Evolutionary conservation across 2,329 filamentous ascomycete species (phyloP).

Genomic region (Cryphonectria japonica): DNA sequence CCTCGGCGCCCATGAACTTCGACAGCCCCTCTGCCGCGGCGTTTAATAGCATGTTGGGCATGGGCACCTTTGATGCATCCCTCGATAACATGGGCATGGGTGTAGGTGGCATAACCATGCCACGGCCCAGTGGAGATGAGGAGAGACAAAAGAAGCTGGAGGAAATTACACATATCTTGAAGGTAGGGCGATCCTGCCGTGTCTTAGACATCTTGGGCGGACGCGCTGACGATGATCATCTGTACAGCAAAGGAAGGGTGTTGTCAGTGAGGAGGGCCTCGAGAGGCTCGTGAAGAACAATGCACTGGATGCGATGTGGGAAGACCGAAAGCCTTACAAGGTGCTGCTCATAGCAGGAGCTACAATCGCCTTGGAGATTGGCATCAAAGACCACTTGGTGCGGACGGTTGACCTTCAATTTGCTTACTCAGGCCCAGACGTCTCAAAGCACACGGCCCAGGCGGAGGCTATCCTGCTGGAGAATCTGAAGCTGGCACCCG

Average conservation of each 20-base stretch:
- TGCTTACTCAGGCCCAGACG: slow-evolving; percentile 60
- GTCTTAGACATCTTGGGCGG: slow-evolving; percentile 35
- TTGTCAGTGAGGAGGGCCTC: slow-evolving; percentile 76
- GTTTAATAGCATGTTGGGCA: slow-evolving; percentile 59
- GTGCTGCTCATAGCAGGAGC: slow-evolving; percentile 66
- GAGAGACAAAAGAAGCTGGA: slow-evolving; percentile 60
- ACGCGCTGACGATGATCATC: slow-evolving; percentile 34
- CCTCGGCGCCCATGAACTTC: slow-evolving; percentile 51
- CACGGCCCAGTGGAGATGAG: slow-evolving; percentile 50
- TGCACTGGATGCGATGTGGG: slow-evolving; percentile 68
- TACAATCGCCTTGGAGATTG: slow-evolving; percentile 64
- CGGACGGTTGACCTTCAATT: slow-evolving; percentile 66
- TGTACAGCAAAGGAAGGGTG: slow-evolving; percentile 52
- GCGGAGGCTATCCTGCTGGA: slow-evolving; percentile 68
- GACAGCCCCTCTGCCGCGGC: slow-evolving; percentile 68
- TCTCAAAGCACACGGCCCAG: slow-evolving; percentile 62
- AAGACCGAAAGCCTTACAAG: slow-evolving; percentile 53
- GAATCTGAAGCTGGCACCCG: slow-evolving; percentile 63
- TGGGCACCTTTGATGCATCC: slow-evolving; percentile 53
- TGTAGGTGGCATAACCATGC: slow-evolving; percentile 49
- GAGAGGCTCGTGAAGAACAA: slow-evolving; percentile 69
- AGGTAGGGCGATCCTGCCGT: slow-evolving; percentile 42
- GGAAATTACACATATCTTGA: slow-evolving; percentile 52
- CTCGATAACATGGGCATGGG: slow-evolving; percentile 57
- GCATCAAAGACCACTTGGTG: slow-evolving; percentile 64